phyloP scores from a whole-genome alignment of 495 filamentous ascomycete genomes.

The Tuber melanosporum region DNA sequence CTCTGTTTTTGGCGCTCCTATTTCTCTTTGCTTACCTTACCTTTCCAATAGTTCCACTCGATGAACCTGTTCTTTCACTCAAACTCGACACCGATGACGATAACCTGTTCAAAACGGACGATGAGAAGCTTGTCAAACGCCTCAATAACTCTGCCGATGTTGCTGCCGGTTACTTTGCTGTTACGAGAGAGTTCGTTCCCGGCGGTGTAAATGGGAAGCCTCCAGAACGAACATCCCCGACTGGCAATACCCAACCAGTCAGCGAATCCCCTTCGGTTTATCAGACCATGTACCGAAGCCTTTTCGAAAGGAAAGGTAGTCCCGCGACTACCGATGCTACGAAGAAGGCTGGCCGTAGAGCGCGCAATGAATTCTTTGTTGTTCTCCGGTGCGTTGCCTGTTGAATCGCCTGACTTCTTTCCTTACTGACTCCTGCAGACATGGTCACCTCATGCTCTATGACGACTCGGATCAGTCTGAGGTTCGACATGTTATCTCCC shows the following conservation, averaged over 20 bases:
- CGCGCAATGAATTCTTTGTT: conserved; percentile 88
- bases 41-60: conserved; percentile 50
- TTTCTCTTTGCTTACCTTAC: conserved; percentile 64
- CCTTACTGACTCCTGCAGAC: conserved; percentile 50
- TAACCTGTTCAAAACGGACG: conserved; percentile 43
- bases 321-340: conserved; percentile 24
- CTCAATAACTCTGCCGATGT: conserved; percentile 68
- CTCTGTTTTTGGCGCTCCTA: conserved; percentile 59
- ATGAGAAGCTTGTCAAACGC: conserved; percentile 47
- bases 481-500: conserved; percentile 87
- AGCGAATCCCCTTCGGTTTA: conserved; percentile 71
- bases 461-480: conserved; percentile 85
- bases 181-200: conserved; percentile 85
- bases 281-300: conserved; percentile 92
- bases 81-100: conserved; percentile 40
- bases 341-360: conserved; percentile 54
- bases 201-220: conserved; percentile 88
- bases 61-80: conserved; percentile 40
- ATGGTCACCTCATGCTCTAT: conserved; percentile 95
- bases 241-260: conserved; percentile 52
- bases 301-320: conserved; percentile 75
- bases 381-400: conserved; percentile 62
- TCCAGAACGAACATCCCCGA: conserved; percentile 76
- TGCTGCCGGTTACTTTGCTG: conserved; percentile 87
- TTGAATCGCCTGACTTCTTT: neutral